phyloP scores from a whole-genome alignment of 176 grass and related monocot genomes.

The Coix lacrymajobi region DNA sequence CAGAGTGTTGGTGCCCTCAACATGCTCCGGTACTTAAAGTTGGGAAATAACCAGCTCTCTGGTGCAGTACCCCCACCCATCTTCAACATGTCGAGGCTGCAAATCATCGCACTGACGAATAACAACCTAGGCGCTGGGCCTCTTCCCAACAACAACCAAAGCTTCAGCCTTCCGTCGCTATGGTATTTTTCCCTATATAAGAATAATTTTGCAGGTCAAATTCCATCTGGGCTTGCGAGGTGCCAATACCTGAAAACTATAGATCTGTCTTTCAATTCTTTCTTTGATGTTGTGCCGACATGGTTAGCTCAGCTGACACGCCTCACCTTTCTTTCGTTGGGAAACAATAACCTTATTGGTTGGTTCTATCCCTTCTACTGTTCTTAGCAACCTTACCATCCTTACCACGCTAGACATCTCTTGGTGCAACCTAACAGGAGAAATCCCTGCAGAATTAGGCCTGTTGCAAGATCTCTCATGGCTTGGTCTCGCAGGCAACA shows the following conservation, averaged over 20 bases:
- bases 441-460: not conserved
- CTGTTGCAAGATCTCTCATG: not conserved
- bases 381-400: not conserved
- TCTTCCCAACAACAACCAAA: not conserved
- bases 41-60: not conserved
- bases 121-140: not conserved
- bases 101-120: accelerated
- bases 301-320: not conserved
- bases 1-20: not conserved
- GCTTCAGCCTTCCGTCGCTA: not conserved
- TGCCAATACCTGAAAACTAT: not conserved
- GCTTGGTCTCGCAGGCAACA: not conserved
- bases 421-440: not conserved
- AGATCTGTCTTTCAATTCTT: not conserved
- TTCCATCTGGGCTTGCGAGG: not conserved
- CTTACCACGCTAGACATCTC: not conserved
- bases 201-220: not conserved
- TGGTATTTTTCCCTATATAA: not conserved
- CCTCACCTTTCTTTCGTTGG: not conserved
- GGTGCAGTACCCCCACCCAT: not conserved
- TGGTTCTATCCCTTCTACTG: not conserved
- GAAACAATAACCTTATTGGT: not conserved
- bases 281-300: not conserved
- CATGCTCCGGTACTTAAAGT: not conserved
- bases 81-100: not conserved